A percentile compares a stretch with the other conserved stretches of the same genome.
Evolutionary conservation across 441 rosid genomes (phyloP).

Genomic region (Eutrema salsugineum): DNA sequence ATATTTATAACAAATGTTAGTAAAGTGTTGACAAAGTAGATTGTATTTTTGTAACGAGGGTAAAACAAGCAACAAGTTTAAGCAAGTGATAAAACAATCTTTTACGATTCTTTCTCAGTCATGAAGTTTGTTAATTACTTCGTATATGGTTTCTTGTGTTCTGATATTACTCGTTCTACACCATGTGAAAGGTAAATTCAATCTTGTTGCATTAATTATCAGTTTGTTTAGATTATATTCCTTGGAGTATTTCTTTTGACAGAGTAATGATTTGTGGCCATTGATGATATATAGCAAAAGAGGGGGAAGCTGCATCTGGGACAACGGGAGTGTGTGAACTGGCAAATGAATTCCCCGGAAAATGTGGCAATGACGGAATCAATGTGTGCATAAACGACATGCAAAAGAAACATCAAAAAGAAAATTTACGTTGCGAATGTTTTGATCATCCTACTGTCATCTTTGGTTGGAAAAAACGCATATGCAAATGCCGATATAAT

Average conservation of each 20-base stretch:
- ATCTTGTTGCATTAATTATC: not conserved
- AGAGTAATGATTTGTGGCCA: not conserved
- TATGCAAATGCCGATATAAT: slow-evolving; percentile 13
- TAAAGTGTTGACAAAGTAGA: not conserved
- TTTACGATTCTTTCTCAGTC: not conserved
- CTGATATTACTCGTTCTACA: not conserved
- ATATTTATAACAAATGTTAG: not conserved
- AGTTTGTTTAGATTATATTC: not conserved
- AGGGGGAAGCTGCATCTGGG: not conserved
- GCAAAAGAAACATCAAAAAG: not conserved
- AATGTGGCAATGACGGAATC: slow-evolving; percentile 13
- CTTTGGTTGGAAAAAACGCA: not conserved
- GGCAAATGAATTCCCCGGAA: slow-evolving; percentile 6
- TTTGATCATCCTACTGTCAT: slow-evolving; percentile 9
- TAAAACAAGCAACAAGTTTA: not conserved
- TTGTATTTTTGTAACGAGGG: not conserved
- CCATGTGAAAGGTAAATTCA: slow-evolving; percentile 3
- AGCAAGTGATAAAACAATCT: not conserved
- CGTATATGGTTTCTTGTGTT: not conserved
- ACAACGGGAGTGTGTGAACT: not conserved
- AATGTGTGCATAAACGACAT: not conserved
- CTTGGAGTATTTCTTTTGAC: not conserved
- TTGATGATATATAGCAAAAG: not conserved
- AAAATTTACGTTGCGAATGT: slow-evolving; percentile 4
- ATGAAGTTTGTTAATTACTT: not conserved